Base-by-base conservation (phyloP, 257 asterid genomes). In the Penstemon barbatus region DNA sequence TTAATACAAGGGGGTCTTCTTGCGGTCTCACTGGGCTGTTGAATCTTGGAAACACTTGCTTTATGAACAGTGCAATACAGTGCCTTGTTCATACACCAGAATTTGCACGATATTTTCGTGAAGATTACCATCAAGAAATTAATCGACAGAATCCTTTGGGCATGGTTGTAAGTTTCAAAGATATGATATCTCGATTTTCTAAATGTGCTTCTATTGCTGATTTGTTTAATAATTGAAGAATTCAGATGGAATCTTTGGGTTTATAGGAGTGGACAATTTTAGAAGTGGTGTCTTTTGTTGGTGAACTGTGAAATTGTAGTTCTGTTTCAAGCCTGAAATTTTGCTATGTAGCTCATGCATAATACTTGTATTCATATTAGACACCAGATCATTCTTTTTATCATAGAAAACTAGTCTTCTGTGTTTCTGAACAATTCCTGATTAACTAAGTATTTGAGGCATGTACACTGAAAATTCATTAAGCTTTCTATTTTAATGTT, bases 31-130 rank as follows among this genome's bases (percentile, higher is more conserved):
- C 87, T 77, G 99, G 99, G 55, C 78, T 94, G 82, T 51, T 89
- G 85, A 94, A 94, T 82, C 97, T 91, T 81, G 99, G 99, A 66
- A 94, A 94, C 67, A 94, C 99, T 68, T 94, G 99, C 84, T 94
- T 91, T 73, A 94, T 94, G 99, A 94, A 94, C 69, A 88, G 97
- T 77, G 97, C 99, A 63, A 91, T 94, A 73, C 99, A 94, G 71
- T 94, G 99, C 83, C 96, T 94, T 39, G 97, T 91, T 67, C 99
- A 94, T 73, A 94, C 99, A 41, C 97, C 97, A 19, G 99, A 94
- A 77, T 89, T 94, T 76, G 86, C 99, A 71, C 85, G 80, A 66
- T 94, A 89, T 80, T 94, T 94, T 78, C 97, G 93, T 69, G 97
- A 94, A 68, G 97, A 94, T 83, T 94, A 94, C 75, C 91, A 94